Percentiles rank a stretch among this genome's conserved stretches.
Evolutionary conservation across 2,329 filamentous ascomycete genomes (phyloP).

Genomic region (Calonectria montana): DNA sequence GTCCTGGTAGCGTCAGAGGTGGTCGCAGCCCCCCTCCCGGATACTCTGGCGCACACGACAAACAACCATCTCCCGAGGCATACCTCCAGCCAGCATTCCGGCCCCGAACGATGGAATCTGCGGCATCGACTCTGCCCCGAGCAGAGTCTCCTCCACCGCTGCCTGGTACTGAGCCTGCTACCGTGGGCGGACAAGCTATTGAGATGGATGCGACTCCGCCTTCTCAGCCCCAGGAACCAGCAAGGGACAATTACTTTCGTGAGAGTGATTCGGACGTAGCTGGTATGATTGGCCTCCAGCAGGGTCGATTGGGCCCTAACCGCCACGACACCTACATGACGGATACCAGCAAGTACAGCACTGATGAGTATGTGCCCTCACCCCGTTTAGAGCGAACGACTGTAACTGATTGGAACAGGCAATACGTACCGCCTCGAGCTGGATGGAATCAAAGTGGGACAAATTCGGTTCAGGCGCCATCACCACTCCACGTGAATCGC

Average conservation of each 20-base stretch:
- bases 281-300: constrained; percentile 79
- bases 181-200: constrained; percentile 72
- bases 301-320: constrained; percentile 54
- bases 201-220: constrained; percentile 81
- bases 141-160: constrained; percentile 75
- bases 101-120: constrained; percentile 55
- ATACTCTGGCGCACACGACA: constrained; percentile 54
- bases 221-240: constrained; percentile 54
- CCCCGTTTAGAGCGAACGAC: not conserved
- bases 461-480: constrained; percentile 58
- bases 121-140: constrained; percentile 62
- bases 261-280: constrained; percentile 79
- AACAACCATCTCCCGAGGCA: constrained; percentile 48
- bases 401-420: constrained; percentile 41
- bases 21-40: constrained; percentile 54
- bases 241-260: constrained; percentile 59
- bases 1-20: constrained; percentile 41
- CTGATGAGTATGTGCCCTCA: constrained; percentile 69
- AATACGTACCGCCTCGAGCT: constrained; percentile 67
- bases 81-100: constrained; percentile 31
- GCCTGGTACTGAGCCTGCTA: constrained; percentile 55
- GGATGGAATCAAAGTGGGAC: constrained; percentile 65
- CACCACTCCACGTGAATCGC: constrained; percentile 54
- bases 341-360: constrained; percentile 78
- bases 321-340: constrained; percentile 67